A percentile compares a stretch with the other conserved stretches of the same genome.
phyloP scores from a whole-genome alignment of 2,329 filamentous ascomycete genomes.

The Lecanicillium sp. region DNA sequence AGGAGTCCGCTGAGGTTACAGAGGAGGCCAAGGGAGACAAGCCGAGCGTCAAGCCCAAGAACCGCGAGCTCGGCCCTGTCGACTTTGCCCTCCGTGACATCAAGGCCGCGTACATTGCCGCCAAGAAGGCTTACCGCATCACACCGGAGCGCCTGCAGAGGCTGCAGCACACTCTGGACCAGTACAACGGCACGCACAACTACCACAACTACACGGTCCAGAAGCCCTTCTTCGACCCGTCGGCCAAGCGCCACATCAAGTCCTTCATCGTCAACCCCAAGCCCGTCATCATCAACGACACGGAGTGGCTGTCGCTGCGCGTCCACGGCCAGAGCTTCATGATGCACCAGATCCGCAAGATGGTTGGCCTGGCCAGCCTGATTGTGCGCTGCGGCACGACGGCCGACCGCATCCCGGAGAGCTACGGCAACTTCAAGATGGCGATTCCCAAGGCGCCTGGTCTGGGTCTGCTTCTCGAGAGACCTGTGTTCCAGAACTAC shows the following conservation, averaged over 20 bases:
- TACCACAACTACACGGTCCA: slow-evolving; percentile 98
- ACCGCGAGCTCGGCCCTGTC: slow-evolving; percentile 41
- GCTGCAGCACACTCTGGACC: slow-evolving; percentile 66
- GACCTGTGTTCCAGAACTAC: slow-evolving; percentile 86
- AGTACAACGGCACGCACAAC: slow-evolving; percentile 79
- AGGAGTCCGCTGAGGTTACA: slow-evolving; percentile 5
- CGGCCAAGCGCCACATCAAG: slow-evolving; percentile 84
- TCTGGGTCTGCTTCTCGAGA: slow-evolving; percentile 78
- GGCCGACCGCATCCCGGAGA: slow-evolving; percentile 61
- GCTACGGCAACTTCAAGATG: slow-evolving; percentile 64
- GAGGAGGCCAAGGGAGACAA: slow-evolving; percentile 15
- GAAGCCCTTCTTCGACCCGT: slow-evolving; percentile 73
- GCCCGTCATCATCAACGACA: slow-evolving; percentile 81
- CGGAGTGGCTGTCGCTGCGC: slow-evolving; percentile 91
- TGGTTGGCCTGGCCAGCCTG: slow-evolving; percentile 89
- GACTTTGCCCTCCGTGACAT: slow-evolving; percentile 63
- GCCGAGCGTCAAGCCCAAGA: slow-evolving; percentile 28
- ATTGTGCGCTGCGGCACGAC: slow-evolving; percentile 78
- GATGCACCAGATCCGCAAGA: slow-evolving; percentile 99
- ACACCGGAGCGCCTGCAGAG: slow-evolving; percentile 61
- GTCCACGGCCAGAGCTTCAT: slow-evolving; percentile 98
- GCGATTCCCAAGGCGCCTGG: slow-evolving; percentile 92
- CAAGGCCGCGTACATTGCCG: slow-evolving; percentile 72
- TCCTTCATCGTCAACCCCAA: slow-evolving; percentile 72
- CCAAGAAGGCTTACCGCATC: slow-evolving; percentile 81